A percentile compares a stretch with the other conserved stretches of the same genome.
phyloP scores from a whole-genome alignment of 2,329 filamentous ascomycete species.

The Apiospora pterosperma region DNA sequence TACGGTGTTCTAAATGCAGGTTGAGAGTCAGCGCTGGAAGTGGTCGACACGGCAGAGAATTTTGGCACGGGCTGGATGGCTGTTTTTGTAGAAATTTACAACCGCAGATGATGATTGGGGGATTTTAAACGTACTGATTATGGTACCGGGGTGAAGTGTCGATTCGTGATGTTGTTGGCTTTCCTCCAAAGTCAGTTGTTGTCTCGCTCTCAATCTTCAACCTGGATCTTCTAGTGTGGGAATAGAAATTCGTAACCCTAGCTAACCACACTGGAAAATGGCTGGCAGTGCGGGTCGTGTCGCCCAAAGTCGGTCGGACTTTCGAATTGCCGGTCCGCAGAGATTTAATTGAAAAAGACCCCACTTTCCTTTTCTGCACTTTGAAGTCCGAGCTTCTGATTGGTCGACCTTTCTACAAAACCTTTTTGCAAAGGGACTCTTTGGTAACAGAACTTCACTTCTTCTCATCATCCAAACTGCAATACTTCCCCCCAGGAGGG shows the following conservation, averaged over 20 bases:
- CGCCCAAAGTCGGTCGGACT: not conserved
- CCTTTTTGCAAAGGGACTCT: not conserved
- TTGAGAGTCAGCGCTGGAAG: not conserved
- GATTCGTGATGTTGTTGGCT: slow-evolving; percentile 1
- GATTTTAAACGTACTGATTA: slow-evolving; percentile 4
- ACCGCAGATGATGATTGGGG: not conserved
- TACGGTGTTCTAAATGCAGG: slow-evolving; percentile 50
- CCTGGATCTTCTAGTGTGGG: slow-evolving; percentile 3
- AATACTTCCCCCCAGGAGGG: not conserved
- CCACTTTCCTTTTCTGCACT: not conserved
- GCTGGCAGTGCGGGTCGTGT: not conserved
- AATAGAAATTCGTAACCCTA: slow-evolving; percentile 3
- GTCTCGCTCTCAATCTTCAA: not conserved
- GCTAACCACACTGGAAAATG: slow-evolving; percentile 2
- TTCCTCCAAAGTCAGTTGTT: slow-evolving; percentile 2
- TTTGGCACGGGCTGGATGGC: not conserved
- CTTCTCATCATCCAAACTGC: not conserved
- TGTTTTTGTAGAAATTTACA: not conserved
- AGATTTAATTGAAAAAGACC: not conserved
- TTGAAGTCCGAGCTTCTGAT: not conserved
- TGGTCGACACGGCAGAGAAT: not conserved
- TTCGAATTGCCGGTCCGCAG: not conserved
- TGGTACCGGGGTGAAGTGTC: slow-evolving; percentile 3
- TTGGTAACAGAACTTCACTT: not conserved
- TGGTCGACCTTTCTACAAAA: not conserved